These are phyloP conservation scores for Rhododendron mucronatum DNA, from an alignment of 148 eudicot species.

Conservation along the genomic window DNA sequence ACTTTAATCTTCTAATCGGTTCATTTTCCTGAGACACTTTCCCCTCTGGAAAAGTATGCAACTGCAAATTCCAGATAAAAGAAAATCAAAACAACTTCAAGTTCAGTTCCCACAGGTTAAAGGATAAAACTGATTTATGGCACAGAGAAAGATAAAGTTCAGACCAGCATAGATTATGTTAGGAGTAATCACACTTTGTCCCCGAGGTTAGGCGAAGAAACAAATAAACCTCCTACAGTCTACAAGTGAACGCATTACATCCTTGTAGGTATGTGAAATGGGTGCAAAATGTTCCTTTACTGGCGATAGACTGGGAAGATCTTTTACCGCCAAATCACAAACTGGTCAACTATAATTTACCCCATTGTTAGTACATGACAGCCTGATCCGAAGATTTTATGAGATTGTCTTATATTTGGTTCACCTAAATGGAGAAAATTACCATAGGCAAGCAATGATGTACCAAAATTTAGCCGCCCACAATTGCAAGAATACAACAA, in stretches of 20 bases:
- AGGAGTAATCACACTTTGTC: background rate
- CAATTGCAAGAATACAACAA: background rate
- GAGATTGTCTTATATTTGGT: background rate
- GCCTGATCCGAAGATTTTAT: background rate
- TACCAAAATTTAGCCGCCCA: background rate
- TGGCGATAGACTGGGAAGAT: background rate
- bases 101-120: background rate
- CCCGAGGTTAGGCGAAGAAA: background rate
- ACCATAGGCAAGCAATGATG: background rate
- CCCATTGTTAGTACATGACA: background rate
- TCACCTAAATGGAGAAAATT: background rate
- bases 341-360: background rate
- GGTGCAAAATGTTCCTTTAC: background rate
- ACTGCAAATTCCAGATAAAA: constrained; percentile 35
- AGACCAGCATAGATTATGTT: background rate
- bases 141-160: background rate
- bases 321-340: background rate
- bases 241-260: background rate
- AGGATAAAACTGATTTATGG: background rate
- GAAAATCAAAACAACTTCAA: background rate
- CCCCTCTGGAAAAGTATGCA: constrained; percentile 96
- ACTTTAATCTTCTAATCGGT: constrained; percentile 83
- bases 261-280: background rate
- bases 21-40: constrained; percentile 74
- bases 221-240: background rate